A percentile compares a stretch with the other conserved stretches of the same genome.
These are phyloP conservation scores for Backusella tarrabulga DNA, from an alignment of 192 early-diverging fungal species.

Conservation along the genomic window DNA sequence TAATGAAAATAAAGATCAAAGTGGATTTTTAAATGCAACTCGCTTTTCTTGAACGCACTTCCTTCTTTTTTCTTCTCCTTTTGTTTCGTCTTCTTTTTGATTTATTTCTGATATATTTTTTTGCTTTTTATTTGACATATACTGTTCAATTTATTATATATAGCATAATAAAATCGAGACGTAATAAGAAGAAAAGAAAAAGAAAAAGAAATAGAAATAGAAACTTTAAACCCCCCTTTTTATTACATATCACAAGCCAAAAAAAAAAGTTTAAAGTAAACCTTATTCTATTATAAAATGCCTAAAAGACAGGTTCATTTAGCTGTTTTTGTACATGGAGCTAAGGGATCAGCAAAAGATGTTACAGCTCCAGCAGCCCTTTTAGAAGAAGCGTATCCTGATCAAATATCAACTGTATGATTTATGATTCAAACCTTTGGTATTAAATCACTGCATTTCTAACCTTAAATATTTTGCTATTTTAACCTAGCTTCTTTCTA, in stretches of 20 bases:
- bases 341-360: neutral
- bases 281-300: conserved; percentile 7
- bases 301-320: neutral
- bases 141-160: neutral
- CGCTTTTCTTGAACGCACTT: neutral
- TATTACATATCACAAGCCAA: neutral
- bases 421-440: neutral
- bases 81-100: neutral
- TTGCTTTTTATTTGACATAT: neutral
- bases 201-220: conserved; percentile 1
- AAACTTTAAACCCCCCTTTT: neutral
- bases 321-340: conserved; percentile 6
- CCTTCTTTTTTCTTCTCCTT: neutral
- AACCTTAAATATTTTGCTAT: neutral
- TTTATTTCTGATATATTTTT: neutral
- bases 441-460: neutral
- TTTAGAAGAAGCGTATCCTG: neutral
- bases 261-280: neutral
- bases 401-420: neutral
- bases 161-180: neutral
- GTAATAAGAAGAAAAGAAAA: neutral
- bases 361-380: neutral
- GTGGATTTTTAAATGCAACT: neutral
- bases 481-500: neutral
- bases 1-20: neutral